Evolutionary conservation across 1,284 basidiomycete genomes (phyloP).

Genomic region (Cerioporus squamosus): DNA sequence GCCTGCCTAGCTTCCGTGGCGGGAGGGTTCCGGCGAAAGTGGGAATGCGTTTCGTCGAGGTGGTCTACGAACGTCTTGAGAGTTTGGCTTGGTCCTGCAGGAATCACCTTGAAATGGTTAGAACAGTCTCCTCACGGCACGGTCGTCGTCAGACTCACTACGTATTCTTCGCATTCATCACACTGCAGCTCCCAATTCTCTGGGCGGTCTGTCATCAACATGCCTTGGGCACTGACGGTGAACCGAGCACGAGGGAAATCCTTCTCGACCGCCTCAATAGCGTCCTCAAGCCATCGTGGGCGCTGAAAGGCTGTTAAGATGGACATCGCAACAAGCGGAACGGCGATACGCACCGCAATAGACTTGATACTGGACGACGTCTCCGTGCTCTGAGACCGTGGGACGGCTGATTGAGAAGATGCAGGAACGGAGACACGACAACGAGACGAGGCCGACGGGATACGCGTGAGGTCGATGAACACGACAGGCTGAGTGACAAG

Average conservation of each 20-base stretch:
- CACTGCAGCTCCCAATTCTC: slow-evolving; percentile 2
- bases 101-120: not conserved
- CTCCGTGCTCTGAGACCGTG: too few relatives aligned
- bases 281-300: slow-evolving; percentile 3
- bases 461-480: not conserved
- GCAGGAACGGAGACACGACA: not conserved
- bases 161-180: not conserved
- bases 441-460: not conserved
- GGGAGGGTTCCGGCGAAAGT: not conserved
- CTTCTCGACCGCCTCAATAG: not conserved
- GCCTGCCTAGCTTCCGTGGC: too few relatives aligned
- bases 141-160: not conserved
- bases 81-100: not conserved
- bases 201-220: not conserved
- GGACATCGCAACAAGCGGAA: too few relatives aligned
- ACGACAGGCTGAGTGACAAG: not conserved
- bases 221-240: not conserved
- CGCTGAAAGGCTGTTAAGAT: not conserved
- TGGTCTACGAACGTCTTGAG: not conserved
- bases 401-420: too few relatives aligned
- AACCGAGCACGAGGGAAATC: not conserved
- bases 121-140: too few relatives aligned
- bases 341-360: too few relatives aligned
- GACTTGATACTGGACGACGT: too few relatives aligned
- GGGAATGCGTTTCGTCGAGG: not conserved